Percentiles rank a stretch among this genome's conserved stretches.
Evolutionary conservation across 495 filamentous ascomycete genomes (phyloP).

Genomic region (Glonium stellatum): DNA sequence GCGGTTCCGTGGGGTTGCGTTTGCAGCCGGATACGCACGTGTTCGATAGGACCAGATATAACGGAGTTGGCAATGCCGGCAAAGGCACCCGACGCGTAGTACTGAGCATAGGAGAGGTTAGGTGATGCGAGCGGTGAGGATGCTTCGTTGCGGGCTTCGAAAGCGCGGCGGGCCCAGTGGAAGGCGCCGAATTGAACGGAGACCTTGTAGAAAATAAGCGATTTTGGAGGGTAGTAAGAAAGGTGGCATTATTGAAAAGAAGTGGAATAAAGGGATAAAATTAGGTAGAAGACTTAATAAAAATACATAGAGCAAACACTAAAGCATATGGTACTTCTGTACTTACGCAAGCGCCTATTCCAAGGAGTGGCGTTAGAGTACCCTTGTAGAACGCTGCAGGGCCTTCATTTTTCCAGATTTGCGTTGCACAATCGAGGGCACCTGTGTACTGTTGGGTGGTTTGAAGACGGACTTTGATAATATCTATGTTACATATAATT

Average conservation of each 20-base stretch:
- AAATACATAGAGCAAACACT: conserved; percentile 2
- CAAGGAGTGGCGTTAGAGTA: conserved; percentile 89
- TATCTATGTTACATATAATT: conserved; percentile 52
- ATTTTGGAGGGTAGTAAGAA: not conserved
- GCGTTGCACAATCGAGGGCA: conserved; percentile 69
- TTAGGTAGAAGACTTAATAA: not conserved
- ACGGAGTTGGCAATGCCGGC: conserved; percentile 86
- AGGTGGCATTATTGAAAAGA: not conserved
- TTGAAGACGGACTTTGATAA: conserved; percentile 95
- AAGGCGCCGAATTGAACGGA: conserved; percentile 97
- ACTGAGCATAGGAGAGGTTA: conserved; percentile 61
- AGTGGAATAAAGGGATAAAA: not conserved
- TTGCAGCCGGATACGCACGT: conserved; percentile 94
- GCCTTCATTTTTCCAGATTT: conserved; percentile 85
- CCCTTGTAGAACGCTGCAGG: conserved; percentile 95
- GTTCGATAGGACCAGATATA: conserved; percentile 89
- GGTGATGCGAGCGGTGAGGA: conserved; percentile 8
- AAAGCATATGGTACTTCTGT: not conserved
- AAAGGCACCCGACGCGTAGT: conserved; percentile 84
- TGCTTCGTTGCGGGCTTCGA: conserved; percentile 64
- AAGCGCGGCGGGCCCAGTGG: conserved; percentile 78
- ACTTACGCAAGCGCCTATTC: conserved; percentile 89
- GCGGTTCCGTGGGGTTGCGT: conserved; percentile 83
- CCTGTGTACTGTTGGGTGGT: conserved; percentile 73
- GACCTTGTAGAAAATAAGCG: conserved; percentile 42